Percentiles rank a stretch among this genome's conserved stretches.
Conservation (phyloP, 306 rosid species). For the Vigna hirtella region DNA sequence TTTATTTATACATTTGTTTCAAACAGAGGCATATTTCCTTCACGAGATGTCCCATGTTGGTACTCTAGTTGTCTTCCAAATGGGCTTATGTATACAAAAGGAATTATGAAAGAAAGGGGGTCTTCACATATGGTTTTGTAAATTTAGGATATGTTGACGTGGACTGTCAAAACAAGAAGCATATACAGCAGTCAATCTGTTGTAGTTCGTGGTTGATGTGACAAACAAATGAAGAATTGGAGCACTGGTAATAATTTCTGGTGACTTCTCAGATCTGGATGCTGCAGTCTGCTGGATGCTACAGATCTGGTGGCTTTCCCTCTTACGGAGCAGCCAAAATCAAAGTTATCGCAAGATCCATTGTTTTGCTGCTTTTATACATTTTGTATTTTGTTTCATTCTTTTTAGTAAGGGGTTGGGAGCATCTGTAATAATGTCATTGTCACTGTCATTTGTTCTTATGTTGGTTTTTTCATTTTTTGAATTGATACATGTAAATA, state of each 20-base stretch:
- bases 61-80: conserved; percentile 45
- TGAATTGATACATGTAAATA: conserved; percentile 34
- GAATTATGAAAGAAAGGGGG: conserved; percentile 24
- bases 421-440: conserved; percentile 35
- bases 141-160: conserved; percentile 18
- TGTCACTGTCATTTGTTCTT: neutral
- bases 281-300: conserved; percentile 21
- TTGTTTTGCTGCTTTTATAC: conserved; percentile 28
- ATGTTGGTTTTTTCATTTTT: conserved; percentile 24
- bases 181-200: conserved; percentile 36
- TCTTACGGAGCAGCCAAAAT: conserved; percentile 30
- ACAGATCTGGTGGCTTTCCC: neutral
- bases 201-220: conserved; percentile 44
- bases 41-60: conserved; percentile 29
- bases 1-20: conserved; percentile 44
- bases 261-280: conserved; percentile 28
- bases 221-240: conserved; percentile 36
- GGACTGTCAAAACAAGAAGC: conserved; percentile 17
- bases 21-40: conserved; percentile 26
- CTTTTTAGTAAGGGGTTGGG: conserved; percentile 17
- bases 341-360: conserved; percentile 20
- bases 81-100: conserved; percentile 22
- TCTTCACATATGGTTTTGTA: conserved; percentile 1
- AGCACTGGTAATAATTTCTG: conserved; percentile 29
- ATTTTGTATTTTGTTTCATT: conserved; percentile 27